Evolutionary conservation across 2,329 filamentous ascomycete species (phyloP), one percentile per base, ranked within the genome.

Genomic region (Colletotrichum phormii): DNA sequence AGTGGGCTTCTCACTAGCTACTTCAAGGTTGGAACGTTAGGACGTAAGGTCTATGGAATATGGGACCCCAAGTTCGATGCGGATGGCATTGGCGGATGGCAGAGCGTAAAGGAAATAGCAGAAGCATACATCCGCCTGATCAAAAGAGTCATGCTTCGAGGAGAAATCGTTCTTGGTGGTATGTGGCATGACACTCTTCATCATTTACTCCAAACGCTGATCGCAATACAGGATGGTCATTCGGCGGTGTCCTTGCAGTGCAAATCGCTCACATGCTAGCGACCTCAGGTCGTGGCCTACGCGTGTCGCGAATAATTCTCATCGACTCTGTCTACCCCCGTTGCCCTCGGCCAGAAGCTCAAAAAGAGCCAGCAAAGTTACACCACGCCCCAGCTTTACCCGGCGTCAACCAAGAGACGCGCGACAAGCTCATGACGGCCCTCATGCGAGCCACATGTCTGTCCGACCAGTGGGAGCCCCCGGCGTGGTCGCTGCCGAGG

Each of bases 11-110:
- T 72, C 5, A 72, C 64, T 3, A 72, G 69, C 37, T 72, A 72
- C 31, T 72, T 72, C 58, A 72, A 72, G 2, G n/a, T 72, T 12
- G 64, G 69, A 35, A 53, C 64, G 0, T 31, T 72, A 1, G 69
- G 51, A 7, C 69, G 69, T 0, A 53, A 42, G 3, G 69, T 72
- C 0, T 72, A 72, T 9, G 69, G 69, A 26, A 68, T 72, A 31
- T 72, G 69, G 69, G 64, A 72, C 15, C 69, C 69, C 4, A 72
- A 72, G 7, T 72, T 72, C 7, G 69, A 72, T 11, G 58, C 69
- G 1, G 64, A 72, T 9, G 64, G 69, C 3, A 72, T 72, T 8
- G 69, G 69, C n/a, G 69, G 69, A 1, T 72, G 69, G 69, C 69
- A 72, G 31, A 72, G 64, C 29, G 58, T 72, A 5, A 37, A 15